Evolutionary conservation across 2,329 filamentous ascomycete species (phyloP).

Genomic region (Chaetoscypha palmicola): DNA sequence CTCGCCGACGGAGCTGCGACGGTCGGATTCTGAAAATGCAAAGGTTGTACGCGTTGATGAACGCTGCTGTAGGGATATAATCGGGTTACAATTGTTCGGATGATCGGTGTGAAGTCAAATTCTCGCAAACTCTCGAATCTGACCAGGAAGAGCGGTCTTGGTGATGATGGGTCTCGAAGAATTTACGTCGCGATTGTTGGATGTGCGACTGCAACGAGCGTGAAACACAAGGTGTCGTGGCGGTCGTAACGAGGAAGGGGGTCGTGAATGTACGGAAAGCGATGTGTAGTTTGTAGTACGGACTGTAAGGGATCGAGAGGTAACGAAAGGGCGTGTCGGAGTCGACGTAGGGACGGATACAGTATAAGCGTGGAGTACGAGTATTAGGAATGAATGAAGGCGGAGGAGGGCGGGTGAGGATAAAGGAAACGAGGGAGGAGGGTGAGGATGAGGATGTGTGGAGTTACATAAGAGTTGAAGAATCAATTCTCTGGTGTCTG

Average conservation of each 20-base stretch:
- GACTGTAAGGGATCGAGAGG: too few species aligned
- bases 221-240: slow-evolving; percentile 14
- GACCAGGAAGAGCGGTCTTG: slow-evolving; percentile 13
- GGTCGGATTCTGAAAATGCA: slow-evolving; percentile 1
- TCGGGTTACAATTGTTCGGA: slow-evolving; percentile 7
- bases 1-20: slow-evolving; percentile 23
- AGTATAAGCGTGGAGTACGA: neutral
- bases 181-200: neutral
- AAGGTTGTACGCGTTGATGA: slow-evolving; percentile 6
- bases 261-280: neutral
- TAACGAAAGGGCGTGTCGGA: too few species aligned
- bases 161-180: slow-evolving; percentile 7
- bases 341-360: neutral
- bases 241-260: slow-evolving; percentile 1
- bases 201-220: slow-evolving; percentile 20
- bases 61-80: neutral
- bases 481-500: too few species aligned
- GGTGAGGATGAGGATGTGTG: neutral
- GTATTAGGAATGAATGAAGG: neutral
- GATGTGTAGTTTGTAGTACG: too few species aligned
- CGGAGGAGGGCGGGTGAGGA: neutral
- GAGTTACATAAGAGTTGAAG: neutral
- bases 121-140: slow-evolving; percentile 12
- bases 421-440: neutral
- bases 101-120: slow-evolving; percentile 10